Percentiles rank a stretch among this genome's conserved stretches.
Evolutionary conservation across 371 early-diverging fungal species (phyloP).

Genomic region (Smittium culicis): DNA sequence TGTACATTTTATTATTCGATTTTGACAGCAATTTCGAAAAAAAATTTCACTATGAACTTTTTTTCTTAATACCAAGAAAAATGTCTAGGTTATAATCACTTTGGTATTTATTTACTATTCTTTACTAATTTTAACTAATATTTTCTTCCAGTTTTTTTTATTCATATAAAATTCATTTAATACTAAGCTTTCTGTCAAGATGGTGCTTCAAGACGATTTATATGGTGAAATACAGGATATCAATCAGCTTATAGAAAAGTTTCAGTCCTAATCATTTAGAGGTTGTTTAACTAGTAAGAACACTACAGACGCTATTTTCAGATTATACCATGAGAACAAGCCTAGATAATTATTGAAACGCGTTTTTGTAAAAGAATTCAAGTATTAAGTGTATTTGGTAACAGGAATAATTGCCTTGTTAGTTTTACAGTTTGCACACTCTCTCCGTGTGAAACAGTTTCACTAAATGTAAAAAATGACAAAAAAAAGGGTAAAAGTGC

Average conservation of each 20-base stretch:
- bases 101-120: background rate
- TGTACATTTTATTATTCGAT: background rate
- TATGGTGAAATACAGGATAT: background rate
- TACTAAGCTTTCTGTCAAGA: background rate
- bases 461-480: background rate
- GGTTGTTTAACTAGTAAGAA: background rate
- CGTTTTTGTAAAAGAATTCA: background rate
- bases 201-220: background rate
- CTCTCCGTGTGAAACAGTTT: background rate
- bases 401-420: background rate
- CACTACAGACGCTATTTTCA: background rate
- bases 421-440: background rate
- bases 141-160: background rate
- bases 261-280: background rate
- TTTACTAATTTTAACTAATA: too few species aligned
- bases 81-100: background rate
- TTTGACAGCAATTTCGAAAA: background rate
- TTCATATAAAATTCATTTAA: background rate
- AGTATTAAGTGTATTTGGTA: background rate
- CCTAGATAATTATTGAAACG: background rate
- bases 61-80: conserved; percentile 1
- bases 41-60: conserved; percentile 5
- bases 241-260: background rate
- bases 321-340: background rate
- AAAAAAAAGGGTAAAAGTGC: background rate